Conservation (phyloP, 306 rosid genomes). For the Calophaca sinica region DNA sequence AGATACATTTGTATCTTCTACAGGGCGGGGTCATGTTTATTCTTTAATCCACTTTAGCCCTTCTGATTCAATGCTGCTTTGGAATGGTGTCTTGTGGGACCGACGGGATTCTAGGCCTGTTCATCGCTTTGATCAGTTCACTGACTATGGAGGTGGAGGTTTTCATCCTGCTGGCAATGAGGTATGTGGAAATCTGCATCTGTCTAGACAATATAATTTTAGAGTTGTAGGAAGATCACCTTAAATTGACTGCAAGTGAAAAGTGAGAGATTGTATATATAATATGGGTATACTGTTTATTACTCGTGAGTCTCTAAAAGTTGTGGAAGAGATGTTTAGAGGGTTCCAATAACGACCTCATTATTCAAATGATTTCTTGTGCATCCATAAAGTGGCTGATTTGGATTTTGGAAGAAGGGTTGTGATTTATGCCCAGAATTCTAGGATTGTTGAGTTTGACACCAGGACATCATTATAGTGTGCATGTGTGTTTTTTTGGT, state of each 20-base stretch:
- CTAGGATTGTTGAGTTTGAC: neutral
- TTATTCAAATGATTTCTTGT: neutral
- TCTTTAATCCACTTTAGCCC: constrained; percentile 89
- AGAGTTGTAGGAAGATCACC: constrained; percentile 17
- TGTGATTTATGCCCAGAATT: neutral
- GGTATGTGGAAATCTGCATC: constrained; percentile 57
- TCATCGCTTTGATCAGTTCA: constrained; percentile 96
- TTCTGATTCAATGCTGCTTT: constrained; percentile 84
- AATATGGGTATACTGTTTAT: neutral
- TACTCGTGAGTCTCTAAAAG: neutral
- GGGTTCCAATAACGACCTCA: neutral
- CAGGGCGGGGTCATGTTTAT: constrained; percentile 84
- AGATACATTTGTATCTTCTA: constrained; percentile 64
- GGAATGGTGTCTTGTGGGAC: constrained; percentile 99
- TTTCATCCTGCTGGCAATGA: constrained; percentile 99
- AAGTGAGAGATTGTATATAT: neutral
- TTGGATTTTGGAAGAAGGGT: neutral
- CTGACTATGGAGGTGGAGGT: constrained; percentile 99
- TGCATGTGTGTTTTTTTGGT: neutral
- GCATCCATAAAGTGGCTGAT: neutral
- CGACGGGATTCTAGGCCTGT: constrained; percentile 74
- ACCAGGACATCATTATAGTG: constrained; percentile 2
- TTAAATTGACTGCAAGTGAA: neutral
- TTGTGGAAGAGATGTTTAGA: neutral
- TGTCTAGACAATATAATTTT: constrained; percentile 1